Evolutionary conservation across 345 rosid genomes (phyloP).

Genomic region (Barbarea vulgaris): DNA sequence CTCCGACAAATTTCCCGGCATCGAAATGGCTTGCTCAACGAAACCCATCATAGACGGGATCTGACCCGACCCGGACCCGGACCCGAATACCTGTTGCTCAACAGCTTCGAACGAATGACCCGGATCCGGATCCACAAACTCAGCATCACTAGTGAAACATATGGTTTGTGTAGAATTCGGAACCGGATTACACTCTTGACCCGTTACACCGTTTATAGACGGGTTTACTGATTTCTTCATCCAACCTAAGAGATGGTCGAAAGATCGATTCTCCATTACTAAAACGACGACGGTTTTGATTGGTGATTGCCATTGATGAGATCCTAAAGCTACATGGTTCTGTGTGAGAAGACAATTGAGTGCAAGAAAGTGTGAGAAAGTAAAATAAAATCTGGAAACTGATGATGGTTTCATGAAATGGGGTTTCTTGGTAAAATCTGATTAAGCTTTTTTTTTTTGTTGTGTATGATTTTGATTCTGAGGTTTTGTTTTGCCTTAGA

Average conservation of each 20-base stretch:
- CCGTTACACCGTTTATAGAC: constrained; percentile 76
- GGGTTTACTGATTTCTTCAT: constrained; percentile 84
- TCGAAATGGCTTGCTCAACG: constrained; percentile 82
- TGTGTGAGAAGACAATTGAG: constrained; percentile 46
- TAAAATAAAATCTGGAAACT: constrained; percentile 39
- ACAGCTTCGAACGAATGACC: constrained; percentile 96
- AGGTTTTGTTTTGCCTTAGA: constrained; percentile 40
- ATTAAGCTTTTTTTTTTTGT: background rate
- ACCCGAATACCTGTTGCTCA: constrained; percentile 78
- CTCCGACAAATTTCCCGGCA: constrained; percentile 71
- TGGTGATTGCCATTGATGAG: constrained; percentile 58
- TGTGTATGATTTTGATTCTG: constrained; percentile 34
- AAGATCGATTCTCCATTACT: constrained; percentile 91
- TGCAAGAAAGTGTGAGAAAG: constrained; percentile 52
- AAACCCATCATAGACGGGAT: constrained; percentile 91
- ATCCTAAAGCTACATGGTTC: constrained; percentile 32
- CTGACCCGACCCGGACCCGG: constrained; percentile 41
- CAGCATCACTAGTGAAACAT: constrained; percentile 87
- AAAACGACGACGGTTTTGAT: constrained; percentile 82
- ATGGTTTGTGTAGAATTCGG: constrained; percentile 48
- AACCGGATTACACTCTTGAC: constrained; percentile 83
- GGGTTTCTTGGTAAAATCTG: background rate
- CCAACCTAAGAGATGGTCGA: constrained; percentile 94
- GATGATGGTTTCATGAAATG: constrained; percentile 37
- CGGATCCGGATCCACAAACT: constrained; percentile 97